Evolutionary conservation across 805 yeast genomes (phyloP), one percentile per base, ranked within the genome.

Genomic region (Suhomyces pyralidae): DNA sequence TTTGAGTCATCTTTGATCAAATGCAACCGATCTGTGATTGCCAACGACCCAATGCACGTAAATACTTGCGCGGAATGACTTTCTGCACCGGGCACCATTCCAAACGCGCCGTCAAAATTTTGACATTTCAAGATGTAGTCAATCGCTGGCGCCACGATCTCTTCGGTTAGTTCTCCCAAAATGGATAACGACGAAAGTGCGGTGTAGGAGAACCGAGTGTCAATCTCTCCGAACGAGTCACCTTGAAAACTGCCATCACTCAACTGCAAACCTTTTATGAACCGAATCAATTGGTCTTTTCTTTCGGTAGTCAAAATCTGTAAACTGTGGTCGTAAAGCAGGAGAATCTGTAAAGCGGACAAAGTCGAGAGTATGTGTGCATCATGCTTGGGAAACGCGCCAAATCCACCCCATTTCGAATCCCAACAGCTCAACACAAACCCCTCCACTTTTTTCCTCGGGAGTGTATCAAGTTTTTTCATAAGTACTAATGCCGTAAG

Each of bases 61-160:
- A 90, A 91, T 0, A 85, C 88, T 67, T 89, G 96, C 0, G 97
- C 97, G 1, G 96, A 86, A 68, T 94, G 99, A 45, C 93, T 84
- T 67, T 94, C 99, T 0, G 96, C 93, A 0, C 97, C 97, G 0
- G 99, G 98, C 7, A 83, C 83, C 69, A 89, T 75, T 0, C 99
- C 99, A 75, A 88, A 94, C 0, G 96, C 97, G 3, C 99, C 99
- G 66, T 94, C 99, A 64, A 90, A 93, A 67, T 94, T 94, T 56
- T 80, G 85, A 68, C 99, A 94, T 36, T 64, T 63, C 49, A 79
- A 58, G 1, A 93, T 81, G 69, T 83, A 93, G 0, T 71, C 72
- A 0, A 82, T 84, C 0, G 97, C 90, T 0, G 82, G 81, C 14
- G 81, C 82, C 0, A 81, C 83, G 8, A 80, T 63, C 2, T 78